Base-by-base conservation (phyloP, 345 rosid genomes). In the Eucalyptus camaldulensis region DNA sequence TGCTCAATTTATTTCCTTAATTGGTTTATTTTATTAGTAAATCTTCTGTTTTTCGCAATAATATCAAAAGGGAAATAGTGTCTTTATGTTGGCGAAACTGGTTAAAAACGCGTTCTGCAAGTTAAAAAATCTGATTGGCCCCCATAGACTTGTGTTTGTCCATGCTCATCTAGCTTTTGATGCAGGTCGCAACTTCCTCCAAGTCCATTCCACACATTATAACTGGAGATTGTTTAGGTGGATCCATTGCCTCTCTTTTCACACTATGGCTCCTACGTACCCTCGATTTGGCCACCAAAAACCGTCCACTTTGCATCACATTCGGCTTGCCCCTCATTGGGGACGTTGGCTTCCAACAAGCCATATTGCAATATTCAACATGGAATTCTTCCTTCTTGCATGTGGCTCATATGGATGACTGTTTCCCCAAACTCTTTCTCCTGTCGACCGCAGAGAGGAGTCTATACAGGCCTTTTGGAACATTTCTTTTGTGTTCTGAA, bases 291-390 rank as follows among this genome's bases (percentile, higher is more conserved):
- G 86, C 89, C 3, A 72, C 69, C 13, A 27, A 13, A 22, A 94
- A 85, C 83, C 92, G 69, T 25, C 96, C 95, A 6, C 92, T 96
- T 60, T 96, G 98, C 93, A 90, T 97, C 91, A 96, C 98, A 2
- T 97, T 95, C 65, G 98, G 98, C 16, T 92, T 95, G 4, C 96
- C 98, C 2, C 91, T 95, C 10, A 7, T 95, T 9, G 97, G 96
- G 7, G 93, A 95, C 89, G 53, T 21, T 45, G 87, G 54, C 67
- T 86, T 95, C 29, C 96, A 92, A 86, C 31, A 62, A 50, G 92
- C 92, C 80, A 89, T 94, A 60, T 91, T 89, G 1, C 90, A 86
- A 13, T 65, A 91, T n/a, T 88, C 93, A 6, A 76, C 56, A 31
- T 90, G 96, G 93, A 92, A 88, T 51, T 92, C 97, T 85, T 92